Conservation (phyloP, 805 yeast genomes). For the Candida sanyiensis region DNA sequence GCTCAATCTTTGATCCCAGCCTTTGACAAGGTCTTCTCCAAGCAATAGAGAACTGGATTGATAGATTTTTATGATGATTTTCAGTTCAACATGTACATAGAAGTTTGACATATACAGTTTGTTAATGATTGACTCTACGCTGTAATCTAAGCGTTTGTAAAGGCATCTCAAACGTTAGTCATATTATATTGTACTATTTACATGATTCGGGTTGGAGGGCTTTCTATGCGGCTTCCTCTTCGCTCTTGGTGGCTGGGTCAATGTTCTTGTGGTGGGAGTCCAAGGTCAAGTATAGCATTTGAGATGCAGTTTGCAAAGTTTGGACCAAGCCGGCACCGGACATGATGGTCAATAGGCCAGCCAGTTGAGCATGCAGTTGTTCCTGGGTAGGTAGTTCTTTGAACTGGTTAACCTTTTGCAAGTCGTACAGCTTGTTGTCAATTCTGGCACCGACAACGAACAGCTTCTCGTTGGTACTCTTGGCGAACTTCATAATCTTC, state of each 20-base stretch:
- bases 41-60: slow-evolving; percentile 5
- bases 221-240: slow-evolving; percentile 4
- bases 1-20: slow-evolving; percentile 97
- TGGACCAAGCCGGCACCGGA: slow-evolving; percentile 88
- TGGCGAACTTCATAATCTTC: slow-evolving; percentile 54
- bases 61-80: background rate
- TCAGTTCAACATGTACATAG: slow-evolving; percentile 11
- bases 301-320: slow-evolving; percentile 69
- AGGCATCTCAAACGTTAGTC: background rate
- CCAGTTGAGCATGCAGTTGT: slow-evolving; percentile 73
- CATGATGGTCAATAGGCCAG: slow-evolving; percentile 73
- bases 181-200: no score
- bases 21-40: slow-evolving; percentile 63
- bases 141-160: background rate
- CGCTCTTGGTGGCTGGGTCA: slow-evolving; percentile 22
- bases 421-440: slow-evolving; percentile 51
- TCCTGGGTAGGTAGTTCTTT: slow-evolving; percentile 69
- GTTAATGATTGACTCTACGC: background rate
- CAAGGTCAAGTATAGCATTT: slow-evolving; percentile 66
- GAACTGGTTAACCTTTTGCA: slow-evolving; percentile 50
- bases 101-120: background rate
- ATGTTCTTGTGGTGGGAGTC: slow-evolving; percentile 51
- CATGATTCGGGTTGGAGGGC: no score
- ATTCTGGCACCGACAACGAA: slow-evolving; percentile 83
- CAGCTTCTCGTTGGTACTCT: slow-evolving; percentile 62